Base-by-base conservation (phyloP, 83 land plant species). In the Thuja plicata region DNA sequence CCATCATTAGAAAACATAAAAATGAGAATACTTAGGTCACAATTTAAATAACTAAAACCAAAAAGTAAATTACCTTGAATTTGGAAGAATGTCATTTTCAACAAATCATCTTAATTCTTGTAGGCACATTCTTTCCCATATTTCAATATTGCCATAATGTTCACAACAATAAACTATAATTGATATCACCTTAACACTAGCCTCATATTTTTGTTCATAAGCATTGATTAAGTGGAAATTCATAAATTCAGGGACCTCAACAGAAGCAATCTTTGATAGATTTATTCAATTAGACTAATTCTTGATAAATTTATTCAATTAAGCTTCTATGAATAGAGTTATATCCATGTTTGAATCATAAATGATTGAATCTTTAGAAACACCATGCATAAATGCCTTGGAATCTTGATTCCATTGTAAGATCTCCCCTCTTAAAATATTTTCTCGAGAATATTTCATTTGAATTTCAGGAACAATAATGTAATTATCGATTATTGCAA, bases 201-300 rank as follows among this genome's bases (percentile, higher is more conserved):
- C 92, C 70, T 94, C 92, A 13, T 92, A 96, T 48, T 54, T 79
- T 60, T 93, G 96, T 88, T 96, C 97, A 90, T 96, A 96, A 17
- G 97, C 98, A 70, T 96, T 96, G 52, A 96, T 96, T 94, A 95
- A 96, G 70, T 95, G 97, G 86, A 95, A 96, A 60, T 93, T 91
- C 86, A 96, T 91, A 73, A 73, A 96, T 38, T 90, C 46, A n/a
- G 97, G 97, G 19, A 96, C 96, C 88, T 96, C 95, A 30, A 95
- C 95, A 52, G 94, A 92, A 24, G 95, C 94, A 87, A 94, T 96
- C 97, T 96, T 8, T 62, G 0, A 62, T 24, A 24, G 8, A 7
- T 6, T 19, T 21, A 0, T 62, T 62, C 1, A 5, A 1, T 62
- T 1, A 62, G 0, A 6, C 8, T 24, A 21, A 3, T 17, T 57